Evolutionary conservation across 495 filamentous ascomycete genomes (phyloP), one percentile per base, ranked within the genome.

Genomic region (Hyaloscypha bicolor): DNA sequence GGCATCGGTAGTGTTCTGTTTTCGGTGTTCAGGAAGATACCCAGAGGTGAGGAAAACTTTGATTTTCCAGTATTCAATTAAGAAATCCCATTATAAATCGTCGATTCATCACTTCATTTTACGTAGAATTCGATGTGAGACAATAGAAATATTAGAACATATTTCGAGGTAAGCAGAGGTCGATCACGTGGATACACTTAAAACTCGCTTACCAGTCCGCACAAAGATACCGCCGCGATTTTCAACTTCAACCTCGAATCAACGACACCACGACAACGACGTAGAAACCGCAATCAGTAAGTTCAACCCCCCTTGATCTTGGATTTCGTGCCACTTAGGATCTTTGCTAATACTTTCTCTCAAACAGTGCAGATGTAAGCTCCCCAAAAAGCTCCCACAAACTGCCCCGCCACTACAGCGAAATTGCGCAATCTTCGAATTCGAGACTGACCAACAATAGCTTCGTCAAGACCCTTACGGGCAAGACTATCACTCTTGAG

Each of bases 401-500:
- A 30, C 58, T 1, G 62, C 45, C 42, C 37, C 58, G 45, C 35
- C 53, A 56, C 52, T 6, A 48, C 6, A 16, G 42, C 42, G 16
- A 48, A 48, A 48, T 22, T 45, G 21, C 32, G 37, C 61, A 57
- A 33, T 62, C 45, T 12, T 59, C 63, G 63, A 67, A 62, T 35
- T 33, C 35, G 45, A 63, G 37, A 75, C 71, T 76, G 35, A 69
- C 33, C 55, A 33, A 39, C n/a, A 67, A 71, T 37, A 96, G 92
- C 88, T 96, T 95, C 90, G 92, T 95, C 85, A 94, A 95, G 86
- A 94, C 92, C 85, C 90, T 95, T 74, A 95, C 93, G 84, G 93
- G 95, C 85, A 98, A 98, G 90, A 99, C 95, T 83, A 99, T 97
- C 89, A 98, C 95, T 83, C 92, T 99, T 78, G 95, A 99, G 88